Evolutionary conservation across 306 rosid species (phyloP).

Genomic region (Malus asiatica): DNA sequence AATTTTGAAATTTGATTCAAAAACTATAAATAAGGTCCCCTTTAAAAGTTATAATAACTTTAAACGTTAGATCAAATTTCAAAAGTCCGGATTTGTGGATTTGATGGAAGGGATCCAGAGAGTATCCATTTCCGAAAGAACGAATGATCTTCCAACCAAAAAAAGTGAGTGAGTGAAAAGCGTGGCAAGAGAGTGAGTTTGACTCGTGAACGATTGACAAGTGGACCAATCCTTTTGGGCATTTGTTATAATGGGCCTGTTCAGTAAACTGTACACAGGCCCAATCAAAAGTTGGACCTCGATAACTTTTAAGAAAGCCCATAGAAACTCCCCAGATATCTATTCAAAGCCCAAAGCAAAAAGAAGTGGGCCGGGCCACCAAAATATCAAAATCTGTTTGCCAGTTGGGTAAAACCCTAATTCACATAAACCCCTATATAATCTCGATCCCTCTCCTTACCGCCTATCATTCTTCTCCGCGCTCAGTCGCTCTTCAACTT

Average conservation of each 20-base stretch:
- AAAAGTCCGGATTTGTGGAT: too few species aligned
- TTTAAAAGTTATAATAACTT: too few species aligned
- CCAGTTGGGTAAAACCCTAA: not conserved
- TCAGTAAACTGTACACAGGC: not conserved
- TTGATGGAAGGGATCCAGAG: rapidly evolving
- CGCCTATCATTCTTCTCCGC: not conserved
- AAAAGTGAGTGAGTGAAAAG: too few species aligned
- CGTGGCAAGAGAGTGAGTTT: too few species aligned
- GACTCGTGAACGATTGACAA: too few species aligned
- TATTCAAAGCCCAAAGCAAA: not conserved
- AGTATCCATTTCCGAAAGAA: too few species aligned
- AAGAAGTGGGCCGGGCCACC: not conserved
- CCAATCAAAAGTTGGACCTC: too few species aligned
- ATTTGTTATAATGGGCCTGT: too few species aligned
- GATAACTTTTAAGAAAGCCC: not conserved
- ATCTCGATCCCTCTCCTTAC: not conserved
- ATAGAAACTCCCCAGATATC: not conserved
- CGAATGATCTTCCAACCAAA: too few species aligned
- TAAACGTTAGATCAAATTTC: too few species aligned
- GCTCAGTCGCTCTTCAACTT: not conserved
- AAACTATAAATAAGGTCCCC: rapidly evolving
- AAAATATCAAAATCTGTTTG: not conserved
- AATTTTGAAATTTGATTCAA: too few species aligned
- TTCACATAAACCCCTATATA: not conserved
- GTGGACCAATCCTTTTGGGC: too few species aligned